These are phyloP conservation scores for Asterochloris erici DNA, from an alignment of 139 green algal genomes.

Conservation along the genomic window DNA sequence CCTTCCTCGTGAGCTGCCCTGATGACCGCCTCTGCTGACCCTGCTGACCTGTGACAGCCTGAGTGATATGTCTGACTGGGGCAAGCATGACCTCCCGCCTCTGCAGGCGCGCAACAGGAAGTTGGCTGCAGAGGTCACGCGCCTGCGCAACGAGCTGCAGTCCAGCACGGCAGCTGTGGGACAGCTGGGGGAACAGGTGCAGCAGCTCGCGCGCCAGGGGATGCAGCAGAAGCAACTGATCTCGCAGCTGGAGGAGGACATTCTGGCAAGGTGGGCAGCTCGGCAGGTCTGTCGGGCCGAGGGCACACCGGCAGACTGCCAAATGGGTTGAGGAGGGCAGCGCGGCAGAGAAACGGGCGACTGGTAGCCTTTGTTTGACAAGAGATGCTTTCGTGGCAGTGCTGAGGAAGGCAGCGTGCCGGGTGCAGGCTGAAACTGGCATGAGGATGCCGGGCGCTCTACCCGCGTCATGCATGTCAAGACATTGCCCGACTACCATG, in stretches of 20 bases:
- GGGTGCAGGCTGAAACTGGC: too few relatives aligned
- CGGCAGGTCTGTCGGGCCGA: not conserved
- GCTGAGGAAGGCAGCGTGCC: too few relatives aligned
- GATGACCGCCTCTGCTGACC: not conserved
- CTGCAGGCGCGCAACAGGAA: slow-evolving; percentile 44
- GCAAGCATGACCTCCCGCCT: not conserved
- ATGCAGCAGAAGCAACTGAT: not conserved
- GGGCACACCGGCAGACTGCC: not conserved
- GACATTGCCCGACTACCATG: too few relatives aligned
- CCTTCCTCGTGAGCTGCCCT: not conserved
- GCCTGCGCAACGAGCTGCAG: slow-evolving; percentile 34
- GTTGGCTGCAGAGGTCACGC: slow-evolving; percentile 38
- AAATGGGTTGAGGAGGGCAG: not conserved
- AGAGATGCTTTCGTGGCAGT: too few relatives aligned
- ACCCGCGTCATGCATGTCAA: too few relatives aligned
- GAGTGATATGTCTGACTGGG: not conserved
- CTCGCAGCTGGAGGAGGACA: slow-evolving; percentile 12
- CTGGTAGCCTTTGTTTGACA: too few relatives aligned
- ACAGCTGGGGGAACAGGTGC: not conserved
- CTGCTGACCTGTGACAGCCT: not conserved
- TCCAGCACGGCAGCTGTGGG: slow-evolving; percentile 1
- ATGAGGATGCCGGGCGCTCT: too few relatives aligned
- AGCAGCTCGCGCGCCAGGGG: not conserved
- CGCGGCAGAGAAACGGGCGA: too few relatives aligned
- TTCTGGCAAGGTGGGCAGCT: not conserved